Conservation (phyloP, 192 early-diverging fungal genomes). For the Coemansia sp. region DNA sequence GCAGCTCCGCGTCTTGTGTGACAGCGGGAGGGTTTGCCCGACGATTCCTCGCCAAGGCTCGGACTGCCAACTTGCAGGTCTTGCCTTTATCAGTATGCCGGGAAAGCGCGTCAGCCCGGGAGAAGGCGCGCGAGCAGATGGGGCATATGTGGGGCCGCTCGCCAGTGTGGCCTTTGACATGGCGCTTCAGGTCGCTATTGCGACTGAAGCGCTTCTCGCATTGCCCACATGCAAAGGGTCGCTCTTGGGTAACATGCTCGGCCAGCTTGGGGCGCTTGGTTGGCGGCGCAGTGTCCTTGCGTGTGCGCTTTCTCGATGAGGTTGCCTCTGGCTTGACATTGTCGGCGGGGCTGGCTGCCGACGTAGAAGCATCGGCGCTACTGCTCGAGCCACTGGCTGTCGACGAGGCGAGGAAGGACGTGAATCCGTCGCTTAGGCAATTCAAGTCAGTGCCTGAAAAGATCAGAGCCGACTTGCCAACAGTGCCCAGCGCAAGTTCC, state of each 20-base stretch:
- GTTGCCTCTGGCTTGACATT: too few species aligned
- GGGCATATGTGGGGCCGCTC: constrained; percentile 65
- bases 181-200: constrained; percentile 80
- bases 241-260: constrained; percentile 48
- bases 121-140: constrained; percentile 56
- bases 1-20: not conserved
- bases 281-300: not conserved
- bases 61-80: constrained; percentile 41
- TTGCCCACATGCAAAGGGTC: constrained; percentile 69
- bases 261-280: constrained; percentile 26
- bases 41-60: constrained; percentile 3
- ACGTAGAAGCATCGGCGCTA: too few species aligned
- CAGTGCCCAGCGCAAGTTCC: too few species aligned
- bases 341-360: too few species aligned
- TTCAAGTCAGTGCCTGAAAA: too few species aligned
- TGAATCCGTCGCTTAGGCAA: too few species aligned
- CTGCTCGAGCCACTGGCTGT: too few species aligned
- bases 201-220: constrained; percentile 76
- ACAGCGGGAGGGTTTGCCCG: not conserved
- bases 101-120: constrained; percentile 51
- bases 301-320: constrained; percentile 20
- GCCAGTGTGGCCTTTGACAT: constrained; percentile 68
- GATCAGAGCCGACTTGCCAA: too few species aligned
- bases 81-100: constrained; percentile 52
- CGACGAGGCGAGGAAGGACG: too few species aligned